Base-by-base conservation (phyloP, 1,284 basidiomycete genomes). In the Apiotrichum brassicae region DNA sequence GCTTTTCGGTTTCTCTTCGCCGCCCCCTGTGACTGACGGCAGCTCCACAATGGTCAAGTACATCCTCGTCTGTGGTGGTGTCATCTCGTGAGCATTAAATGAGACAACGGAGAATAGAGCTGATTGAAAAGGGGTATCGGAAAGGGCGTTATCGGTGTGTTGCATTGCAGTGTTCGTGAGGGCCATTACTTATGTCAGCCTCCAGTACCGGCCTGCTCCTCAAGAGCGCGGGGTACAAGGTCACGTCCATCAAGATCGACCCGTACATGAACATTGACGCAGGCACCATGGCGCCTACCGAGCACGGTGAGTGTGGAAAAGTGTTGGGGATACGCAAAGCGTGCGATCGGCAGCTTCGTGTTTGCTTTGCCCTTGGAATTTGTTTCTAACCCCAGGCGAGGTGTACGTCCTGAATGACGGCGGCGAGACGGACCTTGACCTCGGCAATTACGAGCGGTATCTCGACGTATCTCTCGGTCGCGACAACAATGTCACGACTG, bases 211-310 rank as follows among this genome's bases (percentile, higher is more conserved):
- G 94, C 57, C 79, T 98, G 45, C 80, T 98, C 47, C 80, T 98
- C 71, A 97, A 97, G 78, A 97, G 90, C 42, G 83, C 86, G 28
- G 94, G 94, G 39, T 79, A 95, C 58, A 94, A 92, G 74, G 94
- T 97, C 65, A 98, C 95, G 2, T 87, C 95, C 23, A 97, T 98
- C 79, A 98, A 98, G 77, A 97, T 98, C 64, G 94, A 98, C 74
- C 94, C 94, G 20, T 98, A 98, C 71, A 97, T 98, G 93, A 98
- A 98, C 77, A 97, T 99, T 65, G 94, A 99, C 80, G 95, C 94
- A 32, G 95, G 95, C 37, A 97, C 94, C 26, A 99, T 99, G 94
- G 82, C 91, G 36, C 95, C 94, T 13, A 95, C 92, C 30, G 94
- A 98, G 75, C 94, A 98, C 72, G 95, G 92, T 87, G 70, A 78